Percentiles rank a stretch among this genome's conserved stretches.
Conservation (phyloP, 768 basidiomycete species). For the Polyporus arcularius region DNA sequence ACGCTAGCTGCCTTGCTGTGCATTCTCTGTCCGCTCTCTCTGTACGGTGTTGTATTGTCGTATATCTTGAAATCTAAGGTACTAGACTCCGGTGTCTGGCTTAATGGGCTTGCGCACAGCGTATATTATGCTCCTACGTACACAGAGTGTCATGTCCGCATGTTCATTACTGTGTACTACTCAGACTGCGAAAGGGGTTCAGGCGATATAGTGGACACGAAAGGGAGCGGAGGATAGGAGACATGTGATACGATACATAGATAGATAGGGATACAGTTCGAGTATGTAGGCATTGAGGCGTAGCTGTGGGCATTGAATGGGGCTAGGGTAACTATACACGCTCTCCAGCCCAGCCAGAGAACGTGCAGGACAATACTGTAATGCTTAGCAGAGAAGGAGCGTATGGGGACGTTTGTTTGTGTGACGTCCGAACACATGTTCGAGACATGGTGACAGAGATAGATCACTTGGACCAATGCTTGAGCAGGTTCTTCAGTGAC, state of each 20-base stretch:
- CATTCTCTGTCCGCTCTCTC: conserved; percentile 20
- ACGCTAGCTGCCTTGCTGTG: conserved; percentile 22
- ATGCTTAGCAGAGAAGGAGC: neutral
- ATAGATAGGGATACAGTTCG: conserved; percentile 8
- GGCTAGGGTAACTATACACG: neutral
- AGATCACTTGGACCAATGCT: conserved; percentile 16
- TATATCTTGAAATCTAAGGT: conserved; percentile 27
- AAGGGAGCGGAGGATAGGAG: neutral
- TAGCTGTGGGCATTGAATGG: neutral
- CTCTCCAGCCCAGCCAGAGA: neutral
- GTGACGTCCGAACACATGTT: neutral
- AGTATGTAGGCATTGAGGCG: neutral
- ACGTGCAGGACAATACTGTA: neutral
- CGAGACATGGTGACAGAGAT: neutral
- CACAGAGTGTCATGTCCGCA: neutral
- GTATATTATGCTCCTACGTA: neutral
- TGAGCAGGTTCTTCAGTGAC: conserved; percentile 17
- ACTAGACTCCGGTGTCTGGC: conserved; percentile 9
- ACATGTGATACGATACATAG: neutral
- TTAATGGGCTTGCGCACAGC: neutral
- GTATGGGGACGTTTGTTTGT: neutral
- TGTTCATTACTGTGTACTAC: neutral
- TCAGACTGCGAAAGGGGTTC: too few relatives aligned
- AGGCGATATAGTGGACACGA: neutral
- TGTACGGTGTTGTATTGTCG: conserved; percentile 25